phyloP scores from a whole-genome alignment of 176 grass and related monocot genomes.

The Aechmea fasciata region DNA sequence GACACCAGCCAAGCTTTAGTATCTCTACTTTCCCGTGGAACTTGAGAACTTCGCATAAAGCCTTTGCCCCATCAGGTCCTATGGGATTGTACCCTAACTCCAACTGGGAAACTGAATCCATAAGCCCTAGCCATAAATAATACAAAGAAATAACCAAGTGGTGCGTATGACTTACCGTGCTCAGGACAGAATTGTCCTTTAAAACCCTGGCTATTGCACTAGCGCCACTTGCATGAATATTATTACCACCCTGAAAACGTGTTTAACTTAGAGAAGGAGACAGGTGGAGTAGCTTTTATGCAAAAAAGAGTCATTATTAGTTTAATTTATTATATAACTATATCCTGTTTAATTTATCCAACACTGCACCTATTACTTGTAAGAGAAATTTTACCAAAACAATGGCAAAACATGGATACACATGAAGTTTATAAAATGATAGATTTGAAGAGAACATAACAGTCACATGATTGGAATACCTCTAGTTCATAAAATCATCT shows the following conservation, averaged over 20 bases:
- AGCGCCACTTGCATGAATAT: constrained; percentile 79
- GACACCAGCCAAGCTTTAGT: constrained; percentile 96
- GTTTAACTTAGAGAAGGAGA: constrained; percentile 9
- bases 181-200: constrained; percentile 70
- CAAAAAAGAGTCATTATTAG: background rate
- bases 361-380: too few species aligned
- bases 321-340: constrained; percentile 9
- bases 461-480: too few species aligned
- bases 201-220: constrained; percentile 69
- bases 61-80: constrained; percentile 69
- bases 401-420: background rate
- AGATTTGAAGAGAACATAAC: too few species aligned
- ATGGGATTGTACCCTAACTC: constrained; percentile 96
- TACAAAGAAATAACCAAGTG: constrained; percentile 15
- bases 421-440: background rate
- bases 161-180: constrained; percentile 53
- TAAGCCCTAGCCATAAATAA: constrained; percentile 24
- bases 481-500: too few species aligned
- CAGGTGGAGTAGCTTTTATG: constrained; percentile 4
- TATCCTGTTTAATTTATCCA: too few species aligned
- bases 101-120: constrained; percentile 42
- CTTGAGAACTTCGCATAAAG: constrained; percentile 81
- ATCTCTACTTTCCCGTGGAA: constrained; percentile 82
- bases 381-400: background rate
- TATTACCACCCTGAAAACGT: constrained; percentile 82